Base-by-base conservation (phyloP, 1,284 basidiomycete genomes). In the Ceratobasidium sp. region DNA sequence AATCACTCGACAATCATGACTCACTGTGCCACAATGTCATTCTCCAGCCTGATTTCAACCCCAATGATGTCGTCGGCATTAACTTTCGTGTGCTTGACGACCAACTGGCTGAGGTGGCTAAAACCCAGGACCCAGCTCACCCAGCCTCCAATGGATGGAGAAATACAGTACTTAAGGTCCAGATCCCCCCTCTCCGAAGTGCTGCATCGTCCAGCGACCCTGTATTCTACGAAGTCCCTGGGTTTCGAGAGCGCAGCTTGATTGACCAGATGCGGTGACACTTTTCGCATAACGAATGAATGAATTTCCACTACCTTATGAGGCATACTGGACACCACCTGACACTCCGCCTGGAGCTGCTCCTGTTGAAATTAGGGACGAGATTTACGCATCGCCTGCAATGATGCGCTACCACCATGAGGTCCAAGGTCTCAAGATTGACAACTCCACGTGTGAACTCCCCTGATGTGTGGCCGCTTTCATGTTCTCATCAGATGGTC, bases 401-500 rank as follows among this genome's bases (percentile, higher is more conserved):
- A 63, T 63, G 46, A 30, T 48, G 23, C 18, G 44, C 23, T 23
- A 23, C 9, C 58, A 60, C 40, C 58, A 38, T 25, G 44, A 44
- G 14, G 61, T 63, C 5, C 46, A 49, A 46, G 28, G 44, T 18
- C 40, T 63, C 46, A 49, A 14, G 9, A 23, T 63, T n/a, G 42
- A 44, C 8, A 74, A 77, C 28, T 74, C 76, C 3, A 76, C 75
- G 1, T 77, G 77, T 53, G 62, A 74, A 1, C 76, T 79, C 0
- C 78, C 80, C 49, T 38, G 61, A 0, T 73, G 77, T 3, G 74
- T 81, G 12, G 76, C 75, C 0, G 74, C 73, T 0, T 59, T 82
- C 3, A 80, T 81, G 77, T 49, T 82, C 9, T 81, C 78, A 74
- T 83, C 81, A 0, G 81, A 83, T 71, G 75, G 77, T 1, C 82